Evolutionary conservation across 2,329 filamentous ascomycete genomes (phyloP), one percentile per base, ranked within the genome.

Genomic region (Neopestalotiopsis rosae): DNA sequence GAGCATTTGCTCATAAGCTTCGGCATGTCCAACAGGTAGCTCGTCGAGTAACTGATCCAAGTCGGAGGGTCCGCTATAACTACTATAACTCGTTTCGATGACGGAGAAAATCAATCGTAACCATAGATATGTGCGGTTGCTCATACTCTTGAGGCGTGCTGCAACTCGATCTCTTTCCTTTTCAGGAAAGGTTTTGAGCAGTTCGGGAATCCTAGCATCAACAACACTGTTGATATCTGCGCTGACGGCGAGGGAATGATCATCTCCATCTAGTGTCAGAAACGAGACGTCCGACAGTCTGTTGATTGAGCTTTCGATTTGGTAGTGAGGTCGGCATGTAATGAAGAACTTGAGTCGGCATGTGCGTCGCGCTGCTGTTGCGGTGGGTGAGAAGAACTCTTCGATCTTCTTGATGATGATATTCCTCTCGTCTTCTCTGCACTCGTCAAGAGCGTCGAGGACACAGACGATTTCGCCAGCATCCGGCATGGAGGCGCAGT

Each of bases 261-360:
- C n/a, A 14, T 32, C 52, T 61, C 65, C 52, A 6, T 67, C 65
- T 28, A 67, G 9, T 42, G 10, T 30, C 28, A 67, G 14, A 30
- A 10, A 49, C 38, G 38, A 30, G 20, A 40, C 12, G 3, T 49
- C 45, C 20, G 28, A 17, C 10, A 65, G 42, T 5, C 12, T 24
- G 1, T 14, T 30, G 12, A 65, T 24, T 13, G 32, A 59, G 32
- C 2, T 4, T 17, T 67, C 65, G 32, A 67, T 59, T 10, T 14
- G 14, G 40, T 67, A 49, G 34, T 67, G 61, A 1, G 65, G 65
- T 17, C 65, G 52, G 38, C 65, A 59, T 3, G 65, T 67, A 14
- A 67, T 32, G n/a, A 67, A 32, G 17, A 67, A 61, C 32, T 67
- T 67, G 12, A 67, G 38, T 28, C 56, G 56, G 20, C 65, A 67